phyloP scores from a whole-genome alignment of 2,329 filamentous ascomycete genomes.

The Diaporthe eres region DNA sequence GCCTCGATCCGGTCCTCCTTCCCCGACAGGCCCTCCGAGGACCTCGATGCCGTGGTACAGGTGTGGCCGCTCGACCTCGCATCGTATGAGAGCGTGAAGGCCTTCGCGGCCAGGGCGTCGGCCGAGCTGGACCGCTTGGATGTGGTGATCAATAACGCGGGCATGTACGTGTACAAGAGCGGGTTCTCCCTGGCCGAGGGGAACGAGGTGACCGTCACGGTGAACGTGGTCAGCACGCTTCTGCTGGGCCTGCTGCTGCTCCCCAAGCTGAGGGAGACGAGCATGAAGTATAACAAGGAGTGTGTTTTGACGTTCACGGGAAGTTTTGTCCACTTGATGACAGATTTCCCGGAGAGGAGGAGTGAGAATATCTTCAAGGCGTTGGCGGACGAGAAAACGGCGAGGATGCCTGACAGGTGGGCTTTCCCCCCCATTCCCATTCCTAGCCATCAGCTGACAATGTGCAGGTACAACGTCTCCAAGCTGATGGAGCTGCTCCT shows the following conservation, averaged over 20 bases:
- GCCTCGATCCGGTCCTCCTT: slow-evolving; percentile 47
- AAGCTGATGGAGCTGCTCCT: slow-evolving; percentile 52
- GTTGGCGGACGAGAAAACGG: slow-evolving; percentile 8
- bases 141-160: slow-evolving; percentile 39
- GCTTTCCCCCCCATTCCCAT: no score
- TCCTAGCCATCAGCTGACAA: neutral
- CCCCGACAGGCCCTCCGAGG: neutral
- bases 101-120: neutral
- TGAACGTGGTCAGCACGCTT: slow-evolving; percentile 51
- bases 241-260: slow-evolving; percentile 50
- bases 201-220: slow-evolving; percentile 41
- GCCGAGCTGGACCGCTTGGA: slow-evolving; percentile 32
- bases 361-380: slow-evolving; percentile 43
- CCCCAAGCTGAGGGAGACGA: slow-evolving; percentile 49
- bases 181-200: neutral
- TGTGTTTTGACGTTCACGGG: slow-evolving; percentile 46
- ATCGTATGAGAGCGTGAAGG: slow-evolving; percentile 29
- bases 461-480: slow-evolving; percentile 50
- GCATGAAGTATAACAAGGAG: slow-evolving; percentile 40
- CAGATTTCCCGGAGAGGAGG: slow-evolving; percentile 25
- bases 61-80: slow-evolving; percentile 40
- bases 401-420: slow-evolving; percentile 14
- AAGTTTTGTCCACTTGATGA: slow-evolving; percentile 43
- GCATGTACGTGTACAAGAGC: slow-evolving; percentile 18
- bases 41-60: slow-evolving; percentile 18